These are phyloP conservation scores for Musa itinerans DNA, from an alignment of 176 grass and related monocot genomes.

Conservation along the genomic window DNA sequence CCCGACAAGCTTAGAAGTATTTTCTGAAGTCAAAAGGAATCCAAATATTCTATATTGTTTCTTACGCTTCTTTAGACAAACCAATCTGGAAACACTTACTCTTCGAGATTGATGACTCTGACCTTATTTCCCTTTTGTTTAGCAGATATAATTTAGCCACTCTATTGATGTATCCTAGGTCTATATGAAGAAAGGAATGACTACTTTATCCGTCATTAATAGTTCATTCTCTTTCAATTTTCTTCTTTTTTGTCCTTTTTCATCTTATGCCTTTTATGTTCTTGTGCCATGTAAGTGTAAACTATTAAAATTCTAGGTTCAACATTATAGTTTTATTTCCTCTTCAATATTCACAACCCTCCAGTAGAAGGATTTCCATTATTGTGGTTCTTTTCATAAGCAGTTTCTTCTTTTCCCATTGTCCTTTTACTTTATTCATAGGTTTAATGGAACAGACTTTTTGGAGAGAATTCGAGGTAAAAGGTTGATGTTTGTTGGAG, in stretches of 20 bases:
- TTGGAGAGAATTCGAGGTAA: slow-evolving; percentile 52
- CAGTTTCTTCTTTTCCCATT: background rate
- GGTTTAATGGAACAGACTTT: slow-evolving; percentile 95
- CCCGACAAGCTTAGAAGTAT: too few relatives aligned
- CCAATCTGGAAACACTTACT: too few relatives aligned
- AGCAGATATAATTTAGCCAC: too few relatives aligned
- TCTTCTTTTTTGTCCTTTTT: background rate
- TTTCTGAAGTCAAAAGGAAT: too few relatives aligned
- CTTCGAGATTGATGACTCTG: too few relatives aligned
- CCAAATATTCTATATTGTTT: too few relatives aligned
- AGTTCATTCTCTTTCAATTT: too few relatives aligned
- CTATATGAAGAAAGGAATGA: too few relatives aligned
- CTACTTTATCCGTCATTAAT: too few relatives aligned
- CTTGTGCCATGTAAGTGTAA: background rate
- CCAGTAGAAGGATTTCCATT: background rate
- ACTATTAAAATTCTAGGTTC: background rate
- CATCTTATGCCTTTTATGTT: background rate
- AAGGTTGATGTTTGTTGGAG: slow-evolving; percentile 81
- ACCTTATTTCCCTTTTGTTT: too few relatives aligned
- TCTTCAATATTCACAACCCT: background rate
- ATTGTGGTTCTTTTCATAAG: slow-evolving; percentile 18
- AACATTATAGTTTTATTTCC: background rate
- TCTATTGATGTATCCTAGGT: too few relatives aligned
- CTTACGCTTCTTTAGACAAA: too few relatives aligned
- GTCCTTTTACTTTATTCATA: slow-evolving; percentile 36